phyloP scores from a whole-genome alignment of 2,329 filamentous ascomycete species.

The Pezicula rhizophila region DNA sequence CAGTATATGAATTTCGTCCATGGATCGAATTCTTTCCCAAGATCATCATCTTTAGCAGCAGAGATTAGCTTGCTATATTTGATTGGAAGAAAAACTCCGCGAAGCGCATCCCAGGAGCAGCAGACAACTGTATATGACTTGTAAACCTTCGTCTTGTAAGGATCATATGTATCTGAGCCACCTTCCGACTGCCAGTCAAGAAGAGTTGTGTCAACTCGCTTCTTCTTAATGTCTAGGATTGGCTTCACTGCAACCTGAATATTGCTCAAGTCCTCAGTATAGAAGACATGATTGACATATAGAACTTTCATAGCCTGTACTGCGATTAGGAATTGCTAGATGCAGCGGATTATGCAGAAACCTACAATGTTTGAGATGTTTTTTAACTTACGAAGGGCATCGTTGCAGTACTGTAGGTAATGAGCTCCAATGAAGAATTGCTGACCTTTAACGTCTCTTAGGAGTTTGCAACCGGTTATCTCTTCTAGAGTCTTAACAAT shows the following conservation, averaged over 20 bases:
- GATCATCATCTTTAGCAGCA: not conserved
- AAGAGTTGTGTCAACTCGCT: slow-evolving; percentile 21
- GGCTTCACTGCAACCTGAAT: slow-evolving; percentile 13
- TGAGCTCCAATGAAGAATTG: slow-evolving; percentile 15
- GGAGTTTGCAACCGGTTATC: slow-evolving; percentile 17
- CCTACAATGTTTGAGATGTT: slow-evolving; percentile 19
- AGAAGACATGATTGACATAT: slow-evolving; percentile 16
- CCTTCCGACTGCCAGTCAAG: slow-evolving; percentile 11
- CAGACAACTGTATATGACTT: slow-evolving; percentile 15
- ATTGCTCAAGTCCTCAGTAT: slow-evolving; percentile 16
- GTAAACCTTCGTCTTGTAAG: slow-evolving; percentile 7
- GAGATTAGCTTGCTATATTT: slow-evolving; percentile 5
- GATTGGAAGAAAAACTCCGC: slow-evolving; percentile 3
- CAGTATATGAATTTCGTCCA: slow-evolving; percentile 12
- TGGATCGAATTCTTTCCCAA: not conserved
- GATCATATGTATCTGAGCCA: not conserved
- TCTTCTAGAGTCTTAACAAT: slow-evolving; percentile 7
- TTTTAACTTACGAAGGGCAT: slow-evolving; percentile 18
- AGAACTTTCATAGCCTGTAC: not conserved
- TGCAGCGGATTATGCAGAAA: not conserved
- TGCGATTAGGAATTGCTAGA: not conserved
- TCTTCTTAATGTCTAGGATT: slow-evolving; percentile 14
- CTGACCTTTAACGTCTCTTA: slow-evolving; percentile 8
- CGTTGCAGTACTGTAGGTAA: slow-evolving; percentile 6
- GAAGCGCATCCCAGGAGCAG: slow-evolving; percentile 5